phyloP scores from a whole-genome alignment of 768 basidiomycete genomes.

The Auriscalpium orientale region DNA sequence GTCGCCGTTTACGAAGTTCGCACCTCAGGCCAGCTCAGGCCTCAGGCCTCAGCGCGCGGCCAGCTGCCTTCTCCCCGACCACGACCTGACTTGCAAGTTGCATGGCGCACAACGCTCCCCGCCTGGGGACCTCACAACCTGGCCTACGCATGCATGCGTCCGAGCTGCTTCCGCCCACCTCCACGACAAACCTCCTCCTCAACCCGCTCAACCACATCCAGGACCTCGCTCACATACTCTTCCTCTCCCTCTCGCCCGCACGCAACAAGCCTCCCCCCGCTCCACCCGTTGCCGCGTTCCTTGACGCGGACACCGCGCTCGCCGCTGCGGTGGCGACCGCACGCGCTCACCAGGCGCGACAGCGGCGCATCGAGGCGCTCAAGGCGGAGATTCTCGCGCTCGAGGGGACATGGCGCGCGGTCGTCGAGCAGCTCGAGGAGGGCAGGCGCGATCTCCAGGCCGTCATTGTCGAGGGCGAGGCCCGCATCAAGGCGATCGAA shows the following conservation, averaged over 20 bases:
- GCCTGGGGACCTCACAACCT: not conserved
- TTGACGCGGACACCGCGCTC: slow-evolving; percentile 56
- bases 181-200: slow-evolving; percentile 59
- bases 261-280: slow-evolving; percentile 57
- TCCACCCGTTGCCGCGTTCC: slow-evolving; percentile 48
- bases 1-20: no score
- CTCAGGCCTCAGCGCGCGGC: no score
- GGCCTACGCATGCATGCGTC: not conserved
- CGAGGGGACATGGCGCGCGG: slow-evolving; percentile 59
- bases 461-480: slow-evolving; percentile 70
- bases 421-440: slow-evolving; percentile 56
- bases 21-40: no score
- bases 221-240: slow-evolving; percentile 57
- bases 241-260: slow-evolving; percentile 64
- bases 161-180: slow-evolving; percentile 15
- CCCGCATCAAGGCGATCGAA: slow-evolving; percentile 59
- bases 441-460: slow-evolving; percentile 65
- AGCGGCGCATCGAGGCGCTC: slow-evolving; percentile 63
- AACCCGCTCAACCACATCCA: slow-evolving; percentile 57
- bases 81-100: not conserved
- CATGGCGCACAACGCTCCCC: not conserved
- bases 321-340: slow-evolving; percentile 58
- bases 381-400: slow-evolving; percentile 64
- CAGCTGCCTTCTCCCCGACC: no score
- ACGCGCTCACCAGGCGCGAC: slow-evolving; percentile 67